Conservation (phyloP, 306 rosid genomes). For the Prinsepia uniflora region DNA sequence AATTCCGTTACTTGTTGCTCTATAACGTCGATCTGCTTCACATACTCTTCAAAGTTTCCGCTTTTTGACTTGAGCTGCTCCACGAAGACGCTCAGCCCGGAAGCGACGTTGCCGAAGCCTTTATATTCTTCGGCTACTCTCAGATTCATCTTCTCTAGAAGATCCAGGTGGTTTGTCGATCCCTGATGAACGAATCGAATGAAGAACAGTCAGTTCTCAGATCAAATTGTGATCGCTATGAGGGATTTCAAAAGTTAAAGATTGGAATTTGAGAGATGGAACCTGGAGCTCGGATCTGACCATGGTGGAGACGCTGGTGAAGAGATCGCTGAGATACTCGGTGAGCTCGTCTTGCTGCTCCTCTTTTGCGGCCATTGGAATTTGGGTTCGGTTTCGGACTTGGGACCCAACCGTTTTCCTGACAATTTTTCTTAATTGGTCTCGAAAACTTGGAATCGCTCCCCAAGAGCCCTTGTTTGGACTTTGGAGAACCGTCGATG, state of each 20-base stretch:
- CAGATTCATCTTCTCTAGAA: conserved; percentile 81
- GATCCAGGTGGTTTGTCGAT: conserved; percentile 66
- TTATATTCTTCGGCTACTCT: conserved; percentile 79
- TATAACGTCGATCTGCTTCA: conserved; percentile 64
- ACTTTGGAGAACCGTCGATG: no score
- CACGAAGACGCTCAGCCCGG: conserved; percentile 80
- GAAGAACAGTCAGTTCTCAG: neutral
- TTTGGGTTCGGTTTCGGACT: neutral
- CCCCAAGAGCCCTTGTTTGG: neutral
- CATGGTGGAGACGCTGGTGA: conserved; percentile 67
- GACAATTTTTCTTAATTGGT: neutral
- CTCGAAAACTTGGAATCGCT: neutral
- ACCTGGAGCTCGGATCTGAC: conserved; percentile 86
- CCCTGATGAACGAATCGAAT: conserved; percentile 40
- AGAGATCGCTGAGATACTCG: conserved; percentile 61
- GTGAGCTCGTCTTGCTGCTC: conserved; percentile 48
- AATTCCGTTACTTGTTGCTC: conserved; percentile 84
- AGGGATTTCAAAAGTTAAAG: neutral
- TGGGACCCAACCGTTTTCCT: neutral
- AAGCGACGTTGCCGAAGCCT: conserved; percentile 76
- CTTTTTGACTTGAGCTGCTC: conserved; percentile 82
- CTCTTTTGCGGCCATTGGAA: conserved; percentile 36
- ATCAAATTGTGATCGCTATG: neutral
- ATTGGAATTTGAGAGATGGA: conserved; percentile 17
- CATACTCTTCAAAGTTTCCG: conserved; percentile 64